Evolutionary conservation across 148 eudicot genomes (phyloP).

Genomic region (Nepenthes gracilis): DNA sequence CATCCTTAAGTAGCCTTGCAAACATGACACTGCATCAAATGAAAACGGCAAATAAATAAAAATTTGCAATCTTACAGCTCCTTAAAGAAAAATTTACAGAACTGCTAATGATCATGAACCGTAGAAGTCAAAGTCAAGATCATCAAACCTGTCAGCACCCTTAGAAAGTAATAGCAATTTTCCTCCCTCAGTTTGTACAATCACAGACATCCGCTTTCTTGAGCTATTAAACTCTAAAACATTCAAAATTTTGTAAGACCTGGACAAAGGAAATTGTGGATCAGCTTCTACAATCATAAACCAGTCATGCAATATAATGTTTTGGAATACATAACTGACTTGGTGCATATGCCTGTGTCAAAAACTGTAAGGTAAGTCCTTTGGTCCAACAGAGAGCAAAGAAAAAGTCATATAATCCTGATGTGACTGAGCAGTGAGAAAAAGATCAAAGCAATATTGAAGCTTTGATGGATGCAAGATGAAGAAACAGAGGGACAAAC

Average conservation of each 20-base stretch:
- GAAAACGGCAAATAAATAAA: not conserved
- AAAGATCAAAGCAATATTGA: too few relatives aligned
- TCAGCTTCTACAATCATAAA: not conserved
- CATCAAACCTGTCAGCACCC: conserved; percentile 92
- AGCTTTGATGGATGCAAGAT: too few relatives aligned
- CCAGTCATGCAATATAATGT: not conserved
- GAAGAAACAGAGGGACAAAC: not conserved
- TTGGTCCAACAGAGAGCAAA: too few relatives aligned
- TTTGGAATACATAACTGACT: not conserved
- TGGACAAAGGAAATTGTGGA: conserved; percentile 17
- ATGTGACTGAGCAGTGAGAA: too few relatives aligned
- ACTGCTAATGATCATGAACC: not conserved
- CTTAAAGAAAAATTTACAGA: not conserved
- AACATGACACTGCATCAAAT: conserved; percentile 71
- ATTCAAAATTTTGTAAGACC: conserved; percentile 52
- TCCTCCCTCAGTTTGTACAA: conserved; percentile 66
- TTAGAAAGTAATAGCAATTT: conserved; percentile 58
- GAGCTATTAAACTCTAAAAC: conserved; percentile 84
- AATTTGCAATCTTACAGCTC: not conserved
- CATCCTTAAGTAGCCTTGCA: conserved; percentile 56
- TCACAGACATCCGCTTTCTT: conserved; percentile 84
- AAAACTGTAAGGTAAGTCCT: too few relatives aligned
- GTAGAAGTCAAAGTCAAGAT: not conserved
- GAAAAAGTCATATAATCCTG: too few relatives aligned
- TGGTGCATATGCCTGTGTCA: not conserved